Conservation (phyloP, 2,329 filamentous ascomycete genomes). For the Periconia sp. region DNA sequence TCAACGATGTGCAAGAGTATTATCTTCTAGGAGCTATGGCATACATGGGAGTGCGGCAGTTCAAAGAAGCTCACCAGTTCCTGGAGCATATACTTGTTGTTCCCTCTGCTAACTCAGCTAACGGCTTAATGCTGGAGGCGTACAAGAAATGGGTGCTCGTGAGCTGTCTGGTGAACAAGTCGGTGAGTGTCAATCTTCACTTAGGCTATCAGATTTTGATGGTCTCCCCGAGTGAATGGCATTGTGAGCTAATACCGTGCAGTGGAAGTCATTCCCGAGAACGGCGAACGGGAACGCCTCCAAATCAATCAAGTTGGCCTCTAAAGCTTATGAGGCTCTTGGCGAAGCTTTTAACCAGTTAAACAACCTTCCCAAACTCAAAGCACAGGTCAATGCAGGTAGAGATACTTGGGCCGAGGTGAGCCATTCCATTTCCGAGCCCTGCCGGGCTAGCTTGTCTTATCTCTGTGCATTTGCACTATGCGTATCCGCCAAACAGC, state of each 20-base stretch:
- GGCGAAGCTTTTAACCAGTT: conserved; percentile 69
- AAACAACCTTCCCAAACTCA: conserved; percentile 59
- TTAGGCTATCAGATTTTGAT: too few species aligned
- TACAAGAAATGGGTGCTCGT: conserved; percentile 92
- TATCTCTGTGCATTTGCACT: too few species aligned
- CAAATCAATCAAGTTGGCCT: conserved; percentile 64
- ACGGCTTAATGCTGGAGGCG: conserved; percentile 82
- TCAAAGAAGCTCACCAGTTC: conserved; percentile 52
- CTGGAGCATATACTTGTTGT: conserved; percentile 61
- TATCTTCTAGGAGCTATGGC: conserved; percentile 58
- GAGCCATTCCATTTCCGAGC: conserved; percentile 23
- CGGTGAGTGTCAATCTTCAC: conserved; percentile 48
- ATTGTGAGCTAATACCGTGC: not conserved
- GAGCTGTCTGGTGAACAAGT: conserved; percentile 73
- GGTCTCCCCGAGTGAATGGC: not conserved
- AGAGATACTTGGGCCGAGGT: conserved; percentile 65
- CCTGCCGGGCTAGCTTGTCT: not conserved
- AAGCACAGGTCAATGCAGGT: conserved; percentile 67
- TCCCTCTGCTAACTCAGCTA: conserved; percentile 70
- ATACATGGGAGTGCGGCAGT: conserved; percentile 53
- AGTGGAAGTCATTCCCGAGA: conserved; percentile 60
- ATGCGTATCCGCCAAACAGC: too few species aligned
- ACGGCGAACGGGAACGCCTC: conserved; percentile 60
- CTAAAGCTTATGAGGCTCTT: conserved; percentile 74
- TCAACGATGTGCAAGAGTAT: conserved; percentile 60